phyloP scores from a whole-genome alignment of 2,329 filamentous ascomycete species.

The Paraconiothyrium brasiliense region DNA sequence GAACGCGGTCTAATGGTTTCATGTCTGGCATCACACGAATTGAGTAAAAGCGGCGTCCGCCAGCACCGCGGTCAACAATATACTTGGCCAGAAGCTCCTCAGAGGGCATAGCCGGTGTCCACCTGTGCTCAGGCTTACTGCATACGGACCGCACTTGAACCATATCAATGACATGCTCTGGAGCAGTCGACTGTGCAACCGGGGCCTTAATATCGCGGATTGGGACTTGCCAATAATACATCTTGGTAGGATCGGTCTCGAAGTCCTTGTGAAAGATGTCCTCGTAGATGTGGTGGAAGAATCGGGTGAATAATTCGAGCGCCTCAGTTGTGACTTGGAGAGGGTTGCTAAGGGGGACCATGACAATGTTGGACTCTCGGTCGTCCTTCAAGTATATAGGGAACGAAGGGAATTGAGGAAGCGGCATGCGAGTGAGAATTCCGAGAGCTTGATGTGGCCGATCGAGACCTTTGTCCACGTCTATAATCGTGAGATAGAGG shows the following conservation, averaged over 20 bases:
- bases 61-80: conserved; percentile 65
- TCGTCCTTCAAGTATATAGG: conserved; percentile 76
- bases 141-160: conserved; percentile 58
- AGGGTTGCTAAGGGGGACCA: conserved; percentile 54
- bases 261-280: conserved; percentile 93
- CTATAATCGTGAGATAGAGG: conserved; percentile 71
- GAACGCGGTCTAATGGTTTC: conserved; percentile 72
- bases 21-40: conserved; percentile 59
- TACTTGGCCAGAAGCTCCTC: conserved; percentile 60
- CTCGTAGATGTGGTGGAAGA: conserved; percentile 79
- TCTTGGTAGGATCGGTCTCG: conserved; percentile 66
- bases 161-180: conserved; percentile 68
- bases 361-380: conserved; percentile 66
- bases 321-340: conserved; percentile 57
- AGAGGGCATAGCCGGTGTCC: conserved; percentile 54
- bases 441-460: conserved; percentile 71
- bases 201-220: conserved; percentile 29
- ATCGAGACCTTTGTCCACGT: conserved; percentile 68
- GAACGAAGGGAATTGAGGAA: conserved; percentile 74
- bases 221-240: conserved; percentile 88
- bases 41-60: conserved; percentile 67
- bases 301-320: conserved; percentile 69
- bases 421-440: conserved; percentile 71
- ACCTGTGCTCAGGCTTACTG: conserved; percentile 53
- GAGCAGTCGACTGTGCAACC: conserved; percentile 12